A percentile compares a stretch with the other conserved stretches of the same genome.
Conservation (phyloP, 2,329 filamentous ascomycete genomes). For the Pseudocercospora vitis region DNA sequence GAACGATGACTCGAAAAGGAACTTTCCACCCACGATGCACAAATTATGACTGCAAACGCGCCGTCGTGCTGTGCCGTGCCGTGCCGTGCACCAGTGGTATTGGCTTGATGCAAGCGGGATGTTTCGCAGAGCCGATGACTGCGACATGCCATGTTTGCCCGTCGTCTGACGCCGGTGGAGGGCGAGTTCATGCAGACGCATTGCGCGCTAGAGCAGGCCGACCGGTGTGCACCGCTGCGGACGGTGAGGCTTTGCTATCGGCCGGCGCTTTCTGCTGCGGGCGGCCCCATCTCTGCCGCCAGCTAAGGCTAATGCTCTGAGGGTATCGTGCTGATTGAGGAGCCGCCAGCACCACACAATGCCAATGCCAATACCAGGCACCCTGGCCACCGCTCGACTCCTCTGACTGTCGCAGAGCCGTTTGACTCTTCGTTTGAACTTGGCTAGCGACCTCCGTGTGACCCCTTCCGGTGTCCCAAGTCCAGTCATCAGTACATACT, state of each 20-base stretch:
- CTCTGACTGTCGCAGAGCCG: constrained; percentile 1
- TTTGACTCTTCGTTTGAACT: constrained; percentile 6
- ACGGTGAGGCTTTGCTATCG: not conserved
- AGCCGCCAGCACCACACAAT: not conserved
- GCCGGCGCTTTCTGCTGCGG: not conserved
- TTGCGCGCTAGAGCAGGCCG: not conserved
- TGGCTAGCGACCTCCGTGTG: constrained; percentile 2
- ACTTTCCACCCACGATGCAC: too few relatives aligned
- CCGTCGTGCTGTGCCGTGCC: not conserved
- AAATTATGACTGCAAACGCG: too few relatives aligned
- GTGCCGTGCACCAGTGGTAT: not conserved
- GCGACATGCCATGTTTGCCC: not conserved
- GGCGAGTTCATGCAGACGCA: constrained; percentile 2
- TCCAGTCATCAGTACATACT: too few relatives aligned
- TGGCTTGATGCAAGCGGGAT: constrained; percentile 3
- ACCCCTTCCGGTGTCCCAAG: constrained; percentile 8
- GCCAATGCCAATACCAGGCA: too few relatives aligned
- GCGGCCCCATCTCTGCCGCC: not conserved
- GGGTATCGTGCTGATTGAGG: too few relatives aligned
- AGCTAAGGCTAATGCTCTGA: too few relatives aligned
- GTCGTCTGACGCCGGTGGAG: not conserved
- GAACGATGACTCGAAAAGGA: too few relatives aligned
- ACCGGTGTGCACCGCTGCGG: constrained; percentile 3
- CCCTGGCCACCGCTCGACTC: not conserved
- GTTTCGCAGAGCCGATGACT: constrained; percentile 1